Evolutionary conservation across 257 asterid genomes (phyloP), one percentile per base, ranked within the genome.

Genomic region (Solanum ossicruentum): DNA sequence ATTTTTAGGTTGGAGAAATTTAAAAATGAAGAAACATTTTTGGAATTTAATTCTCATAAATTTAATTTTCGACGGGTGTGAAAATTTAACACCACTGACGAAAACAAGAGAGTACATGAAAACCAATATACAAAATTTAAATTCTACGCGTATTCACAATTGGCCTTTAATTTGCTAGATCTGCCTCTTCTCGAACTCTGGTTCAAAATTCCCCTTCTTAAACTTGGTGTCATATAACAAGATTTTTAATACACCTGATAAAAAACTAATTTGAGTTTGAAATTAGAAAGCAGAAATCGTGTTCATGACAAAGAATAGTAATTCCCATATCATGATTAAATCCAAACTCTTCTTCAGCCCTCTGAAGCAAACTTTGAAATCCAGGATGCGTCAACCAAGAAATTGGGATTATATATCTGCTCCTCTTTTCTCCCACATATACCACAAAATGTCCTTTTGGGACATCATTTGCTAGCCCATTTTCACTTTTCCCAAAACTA

Each of bases 311-410:
- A 60, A 75, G 84, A n/a, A 81, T 81, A 11, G 84, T 81, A 56
- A 81, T 61, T 43, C 84, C 84, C 75, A 60, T 2, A 26, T 60
- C 84, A 81, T 81, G 75, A n/a, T 11, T 60, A 81, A 81, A 81
- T 16, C 84, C 84, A 47, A 81, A 81, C 1, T 81, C 84, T 60
- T 81, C 84, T 81, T 81, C 84, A 65, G 84, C 84, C 51, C 75
- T 39, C 21, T 81, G 84, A 60, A 81, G 84, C 45, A 81, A 41
- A 36, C 0, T 81, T 51, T 81, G 75, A 57, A 81, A 81, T 60
- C 15, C 2, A 5, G 39, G 84, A 60, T 81, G 75, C 3, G 84
- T 39, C 15, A 81, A 23, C 75, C 84, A 81, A 81, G 84, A 81
- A 41, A 81, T 81, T 1, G 84, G 58, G 49, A 81, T 21, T 6